Evolutionary conservation across 2,329 filamentous ascomycete species (phyloP).

Genomic region (Penicillium corylophilum): DNA sequence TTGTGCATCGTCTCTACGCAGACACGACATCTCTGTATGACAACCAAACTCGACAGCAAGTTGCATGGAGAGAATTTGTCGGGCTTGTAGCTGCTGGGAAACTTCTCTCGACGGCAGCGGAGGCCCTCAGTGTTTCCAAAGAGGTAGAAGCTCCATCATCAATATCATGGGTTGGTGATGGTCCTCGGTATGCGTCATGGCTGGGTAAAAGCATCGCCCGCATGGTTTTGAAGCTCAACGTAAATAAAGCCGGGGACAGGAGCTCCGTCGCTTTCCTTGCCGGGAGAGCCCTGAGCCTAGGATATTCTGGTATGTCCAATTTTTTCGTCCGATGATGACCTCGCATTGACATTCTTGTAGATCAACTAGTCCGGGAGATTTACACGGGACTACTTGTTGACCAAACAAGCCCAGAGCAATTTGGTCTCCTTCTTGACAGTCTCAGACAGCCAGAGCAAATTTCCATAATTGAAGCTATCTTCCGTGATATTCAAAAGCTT

Average conservation of each 20-base stretch:
- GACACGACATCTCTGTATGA: conserved; percentile 43
- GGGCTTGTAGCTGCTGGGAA: conserved; percentile 60
- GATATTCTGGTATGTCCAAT: conserved; percentile 62
- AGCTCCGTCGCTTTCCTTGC: conserved; percentile 46
- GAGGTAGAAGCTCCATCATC: conserved; percentile 25
- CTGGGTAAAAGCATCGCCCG: conserved; percentile 62
- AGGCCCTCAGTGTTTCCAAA: conserved; percentile 48
- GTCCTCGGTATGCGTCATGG: conserved; percentile 68
- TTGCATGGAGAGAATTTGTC: conserved; percentile 65
- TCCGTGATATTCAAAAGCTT: conserved; percentile 45
- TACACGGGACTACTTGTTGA: conserved; percentile 38
- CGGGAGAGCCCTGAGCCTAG: conserved; percentile 65
- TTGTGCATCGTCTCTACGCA: conserved; percentile 46
- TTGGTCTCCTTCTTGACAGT: conserved; percentile 41
- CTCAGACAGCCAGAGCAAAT: conserved; percentile 52
- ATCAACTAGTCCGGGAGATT: conserved; percentile 41
- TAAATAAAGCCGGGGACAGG: conserved; percentile 30
- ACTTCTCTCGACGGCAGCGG: conserved; percentile 57
- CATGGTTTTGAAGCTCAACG: conserved; percentile 45
- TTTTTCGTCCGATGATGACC: neutral
- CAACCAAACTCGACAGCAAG: conserved; percentile 47
- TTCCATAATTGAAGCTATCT: conserved; percentile 44
- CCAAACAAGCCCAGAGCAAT: conserved; percentile 24
- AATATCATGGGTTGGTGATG: conserved; percentile 63
- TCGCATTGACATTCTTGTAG: conserved; percentile 29